Percentiles rank a stretch among this genome's conserved stretches.
Evolutionary conservation across 73 alveolate genomes (phyloP).

Genomic region (Urostyla sp.): DNA sequence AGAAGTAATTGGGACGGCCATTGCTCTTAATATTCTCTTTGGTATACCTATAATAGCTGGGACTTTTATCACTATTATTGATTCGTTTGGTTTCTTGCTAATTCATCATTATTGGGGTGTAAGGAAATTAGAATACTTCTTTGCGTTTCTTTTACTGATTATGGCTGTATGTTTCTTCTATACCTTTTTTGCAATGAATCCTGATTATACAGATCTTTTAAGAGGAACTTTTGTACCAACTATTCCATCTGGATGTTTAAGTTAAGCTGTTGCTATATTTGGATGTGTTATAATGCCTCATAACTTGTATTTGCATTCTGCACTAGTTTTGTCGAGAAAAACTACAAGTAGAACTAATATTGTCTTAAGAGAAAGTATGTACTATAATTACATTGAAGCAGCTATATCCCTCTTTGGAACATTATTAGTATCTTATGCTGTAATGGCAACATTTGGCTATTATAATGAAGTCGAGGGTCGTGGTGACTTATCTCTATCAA

Average conservation of each 20-base stretch:
- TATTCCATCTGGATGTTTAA: slow-evolving; percentile 56
- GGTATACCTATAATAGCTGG: slow-evolving; percentile 68
- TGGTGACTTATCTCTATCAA: slow-evolving; percentile 45
- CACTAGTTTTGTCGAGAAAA: slow-evolving; percentile 72
- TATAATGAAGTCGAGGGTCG: slow-evolving; percentile 59
- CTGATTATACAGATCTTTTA: slow-evolving; percentile 52
- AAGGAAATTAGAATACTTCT: slow-evolving; percentile 64
- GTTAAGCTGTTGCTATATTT: slow-evolving; percentile 66
- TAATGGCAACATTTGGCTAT: slow-evolving; percentile 77
- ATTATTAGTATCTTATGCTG: slow-evolving; percentile 75
- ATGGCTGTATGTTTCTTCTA: slow-evolving; percentile 78
- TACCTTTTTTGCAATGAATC: slow-evolving; percentile 55
- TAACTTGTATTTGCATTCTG: slow-evolving; percentile 77
- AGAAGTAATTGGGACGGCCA: slow-evolving; percentile 86
- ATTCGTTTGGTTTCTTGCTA: slow-evolving; percentile 72
- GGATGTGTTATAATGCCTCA: slow-evolving; percentile 91
- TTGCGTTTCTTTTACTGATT: slow-evolving; percentile 63
- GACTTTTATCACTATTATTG: slow-evolving; percentile 70
- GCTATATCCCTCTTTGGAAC: slow-evolving; percentile 69
- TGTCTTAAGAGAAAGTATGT: slow-evolving; percentile 53
- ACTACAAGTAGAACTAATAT: not conserved
- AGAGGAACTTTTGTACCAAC: slow-evolving; percentile 70
- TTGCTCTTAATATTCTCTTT: slow-evolving; percentile 64
- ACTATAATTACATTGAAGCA: slow-evolving; percentile 61
- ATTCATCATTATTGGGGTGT: slow-evolving; percentile 78